Base-by-base conservation (phyloP, 1,284 basidiomycete genomes). In the Xanthoconium separans region DNA sequence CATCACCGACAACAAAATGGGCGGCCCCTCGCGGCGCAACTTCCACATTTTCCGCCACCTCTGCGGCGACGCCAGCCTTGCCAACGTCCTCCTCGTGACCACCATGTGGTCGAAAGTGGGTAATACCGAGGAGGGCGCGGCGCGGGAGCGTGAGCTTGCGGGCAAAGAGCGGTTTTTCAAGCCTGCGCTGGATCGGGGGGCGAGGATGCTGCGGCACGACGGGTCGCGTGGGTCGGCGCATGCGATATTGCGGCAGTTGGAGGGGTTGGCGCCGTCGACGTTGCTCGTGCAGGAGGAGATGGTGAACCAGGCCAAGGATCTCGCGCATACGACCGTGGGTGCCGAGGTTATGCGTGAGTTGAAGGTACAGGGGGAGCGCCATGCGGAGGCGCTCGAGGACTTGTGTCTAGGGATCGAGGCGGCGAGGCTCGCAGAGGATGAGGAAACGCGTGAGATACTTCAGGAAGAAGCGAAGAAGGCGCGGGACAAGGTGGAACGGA, bases 1-100 rank as follows among this genome's bases (percentile, higher is more conserved):
- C 20, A 82, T 82, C 55, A 71, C 75, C 27, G 79, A 81, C 54
- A 70, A 73, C 60, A 72, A 77, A 31, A 72, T 82, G 62, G 75
- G 75, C 11, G 80, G 80, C 11, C 75, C 76, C 27, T 77, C 78
- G 20, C 65, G 68, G 15, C 71, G 74, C 22, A 82, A 78, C 59
- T 78, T 82, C 57, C 67, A 67, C 40, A 73, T 81, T 58, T 78
- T 82, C 63, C 69, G 75, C 33, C 72, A 74, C 50, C 68, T 83
- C n/a, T 82, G 81, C 50, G 80, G 80, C 2, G 77, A 79, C 16
- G 60, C 57, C 0, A 70, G 73, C 0, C 69, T 82, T 36, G 60
- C 63, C 41, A 79, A 75, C 51, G 77, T 81, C 20, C 64, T 77
- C 12, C 68, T 82, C 43, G 72, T 74, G 29, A 82, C 79, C 24